Base-by-base conservation (phyloP, 257 asterid species). In the Paraleonurus japonicus region DNA sequence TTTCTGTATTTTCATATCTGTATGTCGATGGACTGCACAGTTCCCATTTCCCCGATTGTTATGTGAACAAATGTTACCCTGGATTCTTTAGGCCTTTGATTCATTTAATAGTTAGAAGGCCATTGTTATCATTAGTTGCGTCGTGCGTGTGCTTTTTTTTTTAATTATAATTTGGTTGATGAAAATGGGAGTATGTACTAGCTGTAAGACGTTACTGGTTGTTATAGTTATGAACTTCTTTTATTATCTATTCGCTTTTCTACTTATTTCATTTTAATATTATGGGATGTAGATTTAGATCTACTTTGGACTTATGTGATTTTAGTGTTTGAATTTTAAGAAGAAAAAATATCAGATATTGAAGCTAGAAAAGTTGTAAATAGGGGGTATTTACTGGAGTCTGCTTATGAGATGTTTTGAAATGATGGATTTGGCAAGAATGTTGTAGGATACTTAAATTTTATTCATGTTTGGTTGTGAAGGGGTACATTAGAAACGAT, bases 391-490 rank as follows among this genome's bases (percentile, higher is more conserved):
- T 37, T 10, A 12, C 30, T 62, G 43, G 54, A 32, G 3, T n/a
- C 23, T 68, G 65, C 58, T 58, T 27, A 12, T 16, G 62, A 20
- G 63, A 16, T 72, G 32, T 45, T 24, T 75, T 62, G 27, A 4
- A 17, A 37, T 70, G 22, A 11, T 23, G 57, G 60, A n/a, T 22
- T 30, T 65, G n/a, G 16, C 2, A 11, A 17, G 69, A 61, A 15
- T 15, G 51, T 65, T 24, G n/a, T 22, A 4, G 62, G 30, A 7
- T 35, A 15, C 22, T 47, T 27, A 10, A 5, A 7, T 15, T 9
- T 32, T 74, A 3, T 68, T 32, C 47, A 47, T 54, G 43, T 67
- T 67, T 35, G 50, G 19, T 53, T 28, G 28, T 57, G 55, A 64
- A 55, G n/a, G n/a, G n/a, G 43, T 24, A 17, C 74, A 12, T 70